A percentile compares a stretch with the other conserved stretches of the same genome.
Conservation (phyloP, 2,329 filamentous ascomycete genomes). For the Xylogone sp. region DNA sequence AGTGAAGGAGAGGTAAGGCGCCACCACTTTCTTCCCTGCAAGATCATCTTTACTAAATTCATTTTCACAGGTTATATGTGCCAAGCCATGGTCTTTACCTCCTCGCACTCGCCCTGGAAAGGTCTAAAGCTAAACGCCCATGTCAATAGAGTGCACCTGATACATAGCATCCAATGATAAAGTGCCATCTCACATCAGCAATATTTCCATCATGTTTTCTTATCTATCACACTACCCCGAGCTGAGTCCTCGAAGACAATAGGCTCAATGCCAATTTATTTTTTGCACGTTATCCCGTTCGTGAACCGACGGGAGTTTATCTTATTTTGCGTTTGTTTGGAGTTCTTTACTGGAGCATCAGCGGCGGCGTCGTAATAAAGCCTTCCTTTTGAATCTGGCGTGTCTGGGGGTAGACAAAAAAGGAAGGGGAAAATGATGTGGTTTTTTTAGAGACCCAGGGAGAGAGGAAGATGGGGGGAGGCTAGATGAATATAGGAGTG, state of each 20-base stretch:
- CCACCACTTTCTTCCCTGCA: background rate
- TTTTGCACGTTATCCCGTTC: background rate
- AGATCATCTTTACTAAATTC: slow-evolving; percentile 1
- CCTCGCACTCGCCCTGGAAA: slow-evolving; percentile 17
- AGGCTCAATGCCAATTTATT: background rate
- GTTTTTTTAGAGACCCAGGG: background rate
- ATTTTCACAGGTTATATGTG: slow-evolving; percentile 18
- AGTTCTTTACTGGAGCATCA: background rate
- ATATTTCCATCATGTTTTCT: no score
- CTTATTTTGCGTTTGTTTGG: background rate
- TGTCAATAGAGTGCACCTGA: no score
- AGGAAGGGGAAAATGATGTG: no score
- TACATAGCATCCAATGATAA: no score
- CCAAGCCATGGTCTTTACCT: slow-evolving; percentile 25
- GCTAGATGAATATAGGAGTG: background rate
- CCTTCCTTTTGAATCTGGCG: background rate
- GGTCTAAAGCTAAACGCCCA: slow-evolving; percentile 14
- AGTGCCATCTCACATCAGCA: no score
- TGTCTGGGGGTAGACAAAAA: background rate
- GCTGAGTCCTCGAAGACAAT: background rate
- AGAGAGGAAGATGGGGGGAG: background rate
- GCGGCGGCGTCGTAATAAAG: background rate
- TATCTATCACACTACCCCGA: background rate
- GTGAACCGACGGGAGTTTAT: background rate
- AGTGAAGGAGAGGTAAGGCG: slow-evolving; percentile 87